These are phyloP conservation scores for Penium margaritaceum DNA, from an alignment of 139 green algal genomes.

Conservation along the genomic window DNA sequence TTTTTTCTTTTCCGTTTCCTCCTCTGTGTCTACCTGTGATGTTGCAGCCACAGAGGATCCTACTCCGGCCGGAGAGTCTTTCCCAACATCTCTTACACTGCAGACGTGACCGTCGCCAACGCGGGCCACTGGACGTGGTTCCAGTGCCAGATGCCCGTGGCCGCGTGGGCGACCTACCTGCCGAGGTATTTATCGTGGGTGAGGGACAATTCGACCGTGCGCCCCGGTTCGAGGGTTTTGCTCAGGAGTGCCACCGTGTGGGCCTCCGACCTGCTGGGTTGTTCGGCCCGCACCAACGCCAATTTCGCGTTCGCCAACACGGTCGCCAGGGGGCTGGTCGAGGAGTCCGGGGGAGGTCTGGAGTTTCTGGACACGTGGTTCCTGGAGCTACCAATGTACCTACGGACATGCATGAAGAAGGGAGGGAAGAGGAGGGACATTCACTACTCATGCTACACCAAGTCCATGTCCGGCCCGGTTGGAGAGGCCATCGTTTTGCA, in stretches of 20 bases:
- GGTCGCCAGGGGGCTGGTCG: neutral
- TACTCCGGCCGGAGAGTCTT: too few relatives aligned
- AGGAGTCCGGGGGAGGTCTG: neutral
- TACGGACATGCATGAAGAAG: neutral
- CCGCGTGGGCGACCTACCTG: neutral
- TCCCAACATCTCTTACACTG: neutral
- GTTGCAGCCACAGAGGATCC: too few relatives aligned
- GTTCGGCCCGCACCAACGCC: neutral
- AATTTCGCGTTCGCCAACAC: constrained; percentile 5
- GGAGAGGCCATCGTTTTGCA: neutral
- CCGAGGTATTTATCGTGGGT: neutral
- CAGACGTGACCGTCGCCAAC: neutral
- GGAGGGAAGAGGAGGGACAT: too few relatives aligned
- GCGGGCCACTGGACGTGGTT: constrained; percentile 10
- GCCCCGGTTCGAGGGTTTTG: neutral
- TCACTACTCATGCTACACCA: constrained; percentile 5
- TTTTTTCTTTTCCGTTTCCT: too few relatives aligned
- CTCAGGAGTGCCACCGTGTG: neutral
- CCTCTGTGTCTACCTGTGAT: too few relatives aligned
- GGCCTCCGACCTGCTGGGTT: neutral
- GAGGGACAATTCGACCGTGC: neutral
- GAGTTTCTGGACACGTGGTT: neutral
- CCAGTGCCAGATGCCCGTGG: neutral
- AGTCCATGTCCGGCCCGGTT: neutral
- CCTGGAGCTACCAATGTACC: neutral